Percentiles rank a stretch among this genome's conserved stretches.
These are phyloP conservation scores for Euryodendron excelsum DNA, from an alignment of 148 eudicot species.

Conservation along the genomic window DNA sequence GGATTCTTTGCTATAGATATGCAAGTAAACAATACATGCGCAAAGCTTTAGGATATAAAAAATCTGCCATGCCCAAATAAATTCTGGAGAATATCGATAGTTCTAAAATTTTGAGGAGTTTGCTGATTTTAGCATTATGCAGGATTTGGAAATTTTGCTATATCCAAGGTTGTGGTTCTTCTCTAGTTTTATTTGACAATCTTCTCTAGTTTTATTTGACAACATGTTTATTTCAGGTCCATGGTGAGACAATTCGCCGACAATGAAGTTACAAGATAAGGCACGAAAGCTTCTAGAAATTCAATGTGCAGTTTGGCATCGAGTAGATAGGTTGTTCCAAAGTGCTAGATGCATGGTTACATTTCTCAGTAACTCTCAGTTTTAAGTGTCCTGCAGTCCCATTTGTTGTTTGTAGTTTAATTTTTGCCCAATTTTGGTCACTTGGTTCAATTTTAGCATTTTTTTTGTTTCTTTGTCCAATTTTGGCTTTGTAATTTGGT, in stretches of 20 bases:
- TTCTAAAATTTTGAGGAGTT: background rate
- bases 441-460: background rate
- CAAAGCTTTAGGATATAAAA: background rate
- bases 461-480: background rate
- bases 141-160: background rate
- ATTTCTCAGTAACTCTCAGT: slow-evolving; percentile 87
- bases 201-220: background rate
- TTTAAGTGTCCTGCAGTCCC: slow-evolving; percentile 32
- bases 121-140: background rate
- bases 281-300: slow-evolving; percentile 69
- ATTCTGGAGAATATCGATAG: background rate
- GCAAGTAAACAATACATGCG: background rate
- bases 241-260: slow-evolving; percentile 79
- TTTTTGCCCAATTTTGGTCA: slow-evolving; percentile 9
- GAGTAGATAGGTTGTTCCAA: slow-evolving; percentile 80
- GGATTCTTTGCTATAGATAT: too few relatives aligned
- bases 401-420: background rate
- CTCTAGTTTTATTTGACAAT: too few relatives aligned
- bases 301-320: slow-evolving; percentile 77
- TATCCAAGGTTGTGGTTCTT: background rate
- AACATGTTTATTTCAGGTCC: slow-evolving; percentile 55
- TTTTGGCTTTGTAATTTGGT: slow-evolving; percentile 1
- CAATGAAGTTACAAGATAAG: slow-evolving; percentile 67
- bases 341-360: slow-evolving; percentile 86
- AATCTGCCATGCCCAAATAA: background rate